Conservation (phyloP, 257 asterid genomes). For the Fraxinus anomala region DNA sequence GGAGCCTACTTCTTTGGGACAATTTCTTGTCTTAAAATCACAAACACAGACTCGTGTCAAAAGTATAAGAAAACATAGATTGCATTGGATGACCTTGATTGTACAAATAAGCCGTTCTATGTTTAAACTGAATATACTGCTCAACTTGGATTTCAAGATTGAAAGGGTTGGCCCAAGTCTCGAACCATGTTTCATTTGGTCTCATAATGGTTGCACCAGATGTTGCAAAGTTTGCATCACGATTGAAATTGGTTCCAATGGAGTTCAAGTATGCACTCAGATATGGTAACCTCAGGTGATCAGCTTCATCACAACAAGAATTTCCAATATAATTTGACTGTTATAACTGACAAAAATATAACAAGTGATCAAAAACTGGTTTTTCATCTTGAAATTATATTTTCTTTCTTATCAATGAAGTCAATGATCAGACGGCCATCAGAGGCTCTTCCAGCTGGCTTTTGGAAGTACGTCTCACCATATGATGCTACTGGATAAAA, state of each 20-base stretch:
- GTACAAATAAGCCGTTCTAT: constrained; percentile 44
- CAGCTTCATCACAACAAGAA: constrained; percentile 40
- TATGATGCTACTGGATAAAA: constrained; percentile 41
- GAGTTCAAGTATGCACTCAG: constrained; percentile 67
- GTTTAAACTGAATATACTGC: constrained; percentile 57
- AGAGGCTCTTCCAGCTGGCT: constrained; percentile 56
- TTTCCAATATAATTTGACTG: not conserved
- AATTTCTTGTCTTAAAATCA: constrained; percentile 27
- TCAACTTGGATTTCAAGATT: constrained; percentile 65
- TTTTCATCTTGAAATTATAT: not conserved
- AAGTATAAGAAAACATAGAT: not conserved
- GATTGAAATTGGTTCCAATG: constrained; percentile 49
- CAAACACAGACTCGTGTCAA: not conserved
- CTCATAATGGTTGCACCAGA: constrained; percentile 70
- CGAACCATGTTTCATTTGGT: constrained; percentile 51
- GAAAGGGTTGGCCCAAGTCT: constrained; percentile 56
- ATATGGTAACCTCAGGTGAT: constrained; percentile 51
- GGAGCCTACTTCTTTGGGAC: constrained; percentile 38
- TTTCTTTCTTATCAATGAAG: constrained; percentile 43
- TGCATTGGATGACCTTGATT: constrained; percentile 30
- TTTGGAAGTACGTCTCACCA: constrained; percentile 51
- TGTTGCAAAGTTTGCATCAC: constrained; percentile 73
- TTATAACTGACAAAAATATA: not conserved
- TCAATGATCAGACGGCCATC: constrained; percentile 74
- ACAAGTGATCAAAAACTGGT: too few species aligned